These are phyloP conservation scores for Seminavis robusta DNA, from an alignment of 108 stramenopile species.

Conservation along the genomic window DNA sequence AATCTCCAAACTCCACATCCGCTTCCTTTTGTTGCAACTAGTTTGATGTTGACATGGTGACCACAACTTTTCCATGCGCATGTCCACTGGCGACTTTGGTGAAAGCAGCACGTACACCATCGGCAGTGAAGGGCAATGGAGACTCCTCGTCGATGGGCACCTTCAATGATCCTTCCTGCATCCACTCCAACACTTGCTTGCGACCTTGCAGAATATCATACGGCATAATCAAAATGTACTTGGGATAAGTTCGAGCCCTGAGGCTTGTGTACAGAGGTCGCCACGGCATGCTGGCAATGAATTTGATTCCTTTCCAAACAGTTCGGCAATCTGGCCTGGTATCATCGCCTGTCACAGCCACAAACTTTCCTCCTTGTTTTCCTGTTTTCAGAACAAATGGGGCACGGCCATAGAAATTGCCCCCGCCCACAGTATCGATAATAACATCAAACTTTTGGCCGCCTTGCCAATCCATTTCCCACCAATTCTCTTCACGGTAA, in stretches of 20 bases:
- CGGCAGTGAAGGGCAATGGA: conserved; percentile 37
- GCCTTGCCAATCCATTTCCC: conserved; percentile 28
- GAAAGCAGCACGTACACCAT: conserved; percentile 44
- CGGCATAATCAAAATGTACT: conserved; percentile 14
- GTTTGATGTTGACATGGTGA: conserved; percentile 11
- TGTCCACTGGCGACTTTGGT: conserved; percentile 18
- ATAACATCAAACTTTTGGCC: conserved; percentile 36
- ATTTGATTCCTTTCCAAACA: conserved; percentile 30
- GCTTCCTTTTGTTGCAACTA: too few species aligned
- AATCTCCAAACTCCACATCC: too few species aligned
- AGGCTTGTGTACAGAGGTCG: conserved; percentile 15
- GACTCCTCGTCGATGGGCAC: conserved; percentile 38
- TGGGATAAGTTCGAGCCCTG: not conserved
- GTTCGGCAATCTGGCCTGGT: conserved; percentile 25
- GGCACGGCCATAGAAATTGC: conserved; percentile 33
- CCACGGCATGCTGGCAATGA: conserved; percentile 33
- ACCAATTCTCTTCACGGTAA: conserved; percentile 49
- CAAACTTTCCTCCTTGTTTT: conserved; percentile 25
- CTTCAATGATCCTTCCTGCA: conserved; percentile 31
- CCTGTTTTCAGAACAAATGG: conserved; percentile 26
- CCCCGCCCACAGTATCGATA: conserved; percentile 42
- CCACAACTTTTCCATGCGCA: conserved; percentile 56
- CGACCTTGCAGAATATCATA: conserved; percentile 19
- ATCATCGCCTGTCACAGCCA: conserved; percentile 32
- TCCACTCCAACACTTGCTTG: conserved; percentile 20